Evolutionary conservation across 768 basidiomycete species (phyloP), one percentile per base, ranked within the genome.

Genomic region (Lyophyllum shimeji): DNA sequence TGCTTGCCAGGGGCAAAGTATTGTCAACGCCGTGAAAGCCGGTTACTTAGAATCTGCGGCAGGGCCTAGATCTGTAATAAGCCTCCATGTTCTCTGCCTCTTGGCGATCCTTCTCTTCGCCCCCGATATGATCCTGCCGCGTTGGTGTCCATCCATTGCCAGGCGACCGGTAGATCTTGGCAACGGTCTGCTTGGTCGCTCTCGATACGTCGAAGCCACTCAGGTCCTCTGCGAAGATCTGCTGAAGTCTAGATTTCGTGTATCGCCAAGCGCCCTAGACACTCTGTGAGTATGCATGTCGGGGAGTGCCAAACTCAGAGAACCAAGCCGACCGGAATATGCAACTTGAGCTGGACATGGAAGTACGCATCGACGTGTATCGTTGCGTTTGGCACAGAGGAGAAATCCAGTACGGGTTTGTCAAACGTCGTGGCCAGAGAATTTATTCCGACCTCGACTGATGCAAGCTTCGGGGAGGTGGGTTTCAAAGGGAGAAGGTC

Each of bases 181-280:
- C 15, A 13, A 4, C 4, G 29, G 34, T 17, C 34, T 3, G 3
- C 7, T 37, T 17, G 34, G 12, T 37, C 7, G 34, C 9, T 13
- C 29, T 29, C 29, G 15, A 37, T 13, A 52, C 51, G 42, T 52
- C 51, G 33, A 18, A 39, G 15, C 33, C 49, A 24, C 49, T 50
- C 33, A 50, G 34, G 23, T 50, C 49, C 49, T 50, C 51, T 6
- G 15, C 39, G 29, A 52, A 52, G 24, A 52, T 52, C 29, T 43
- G 39, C 31, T 52, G 40, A 25, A 52, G 51, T n/a, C 44, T 52
- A 24, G 25, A 15, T 44, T 52, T 52, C 11, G 25, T 15, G 18
- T 2, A 52, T 15, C 12, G 7, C 34, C 34, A 37, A 6, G 34
- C 12, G 9, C 3, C 15, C 34, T 37, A 17, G 15, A 3, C 15